Conservation (phyloP, 2,329 filamentous ascomycete genomes). For the Penicillium nordicum region DNA sequence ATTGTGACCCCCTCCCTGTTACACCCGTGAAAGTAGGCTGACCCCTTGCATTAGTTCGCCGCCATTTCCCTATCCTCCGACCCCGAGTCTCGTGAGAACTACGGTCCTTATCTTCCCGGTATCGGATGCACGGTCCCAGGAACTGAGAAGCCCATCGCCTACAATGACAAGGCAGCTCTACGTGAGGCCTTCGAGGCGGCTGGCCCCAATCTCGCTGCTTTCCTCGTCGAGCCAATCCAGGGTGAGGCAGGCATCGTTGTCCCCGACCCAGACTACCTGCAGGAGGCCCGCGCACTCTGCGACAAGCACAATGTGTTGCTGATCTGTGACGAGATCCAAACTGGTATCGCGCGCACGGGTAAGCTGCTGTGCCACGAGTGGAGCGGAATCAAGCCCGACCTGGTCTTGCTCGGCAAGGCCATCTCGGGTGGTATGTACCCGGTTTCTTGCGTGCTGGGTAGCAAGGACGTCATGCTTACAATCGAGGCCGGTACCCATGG, state of each 20-base stretch:
- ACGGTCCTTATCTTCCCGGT: constrained; percentile 89
- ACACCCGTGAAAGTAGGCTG: background rate
- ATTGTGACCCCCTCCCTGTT: constrained; percentile 4
- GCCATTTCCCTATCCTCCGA: constrained; percentile 95
- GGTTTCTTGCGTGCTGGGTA: constrained; percentile 86
- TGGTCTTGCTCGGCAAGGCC: constrained; percentile 93
- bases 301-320: constrained; percentile 92
- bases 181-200: constrained; percentile 75
- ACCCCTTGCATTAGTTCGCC: constrained; percentile 62
- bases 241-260: constrained; percentile 97
- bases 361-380: constrained; percentile 92
- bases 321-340: constrained; percentile 98
- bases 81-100: constrained; percentile 92
- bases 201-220: constrained; percentile 81
- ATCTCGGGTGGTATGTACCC: constrained; percentile 99
- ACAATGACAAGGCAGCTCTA: constrained; percentile 79
- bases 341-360: constrained; percentile 90
- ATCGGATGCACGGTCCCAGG: constrained; percentile 74
- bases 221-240: constrained; percentile 95
- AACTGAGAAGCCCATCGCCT: constrained; percentile 74
- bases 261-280: constrained; percentile 83
- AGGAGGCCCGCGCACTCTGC: constrained; percentile 76
- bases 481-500: constrained; percentile 96
- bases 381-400: constrained; percentile 90
- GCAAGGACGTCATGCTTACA: constrained; percentile 90